phyloP scores from a whole-genome alignment of 2,329 filamentous ascomycete species.

The Ophiostoma perfectum region DNA sequence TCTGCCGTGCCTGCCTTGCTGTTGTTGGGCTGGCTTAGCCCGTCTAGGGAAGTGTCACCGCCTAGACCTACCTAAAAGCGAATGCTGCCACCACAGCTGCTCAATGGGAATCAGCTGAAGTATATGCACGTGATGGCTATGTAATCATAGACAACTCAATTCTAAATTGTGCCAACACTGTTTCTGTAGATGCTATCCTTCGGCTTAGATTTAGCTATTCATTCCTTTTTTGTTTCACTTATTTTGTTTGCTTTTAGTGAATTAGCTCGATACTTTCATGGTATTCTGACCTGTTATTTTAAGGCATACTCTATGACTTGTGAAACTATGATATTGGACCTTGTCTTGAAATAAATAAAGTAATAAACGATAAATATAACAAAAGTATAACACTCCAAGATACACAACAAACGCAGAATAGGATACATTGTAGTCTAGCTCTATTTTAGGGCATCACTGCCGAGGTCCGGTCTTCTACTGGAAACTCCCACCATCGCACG shows the following conservation, averaged over 20 bases:
- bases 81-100: background rate
- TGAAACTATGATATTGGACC: too few species aligned
- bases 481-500: conserved; percentile 54
- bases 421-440: background rate
- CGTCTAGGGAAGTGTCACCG: conserved; percentile 9
- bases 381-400: too few species aligned
- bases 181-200: too few species aligned
- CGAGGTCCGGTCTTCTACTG: conserved; percentile 21
- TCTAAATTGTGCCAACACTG: too few species aligned
- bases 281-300: too few species aligned
- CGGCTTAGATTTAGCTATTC: too few species aligned
- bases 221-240: too few species aligned
- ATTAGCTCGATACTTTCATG: too few species aligned
- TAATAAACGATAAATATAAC: too few species aligned
- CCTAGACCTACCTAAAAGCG: background rate
- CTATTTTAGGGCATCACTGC: background rate
- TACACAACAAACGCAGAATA: background rate
- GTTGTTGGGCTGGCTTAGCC: background rate
- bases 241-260: too few species aligned
- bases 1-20: conserved; percentile 11
- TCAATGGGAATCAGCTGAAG: background rate
- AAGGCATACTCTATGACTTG: too few species aligned
- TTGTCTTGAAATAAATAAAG: too few species aligned
- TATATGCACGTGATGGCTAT: background rate
- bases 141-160: background rate